phyloP scores from a whole-genome alignment of 2,329 filamentous ascomycete genomes.

The Neofusicoccum parvum region DNA sequence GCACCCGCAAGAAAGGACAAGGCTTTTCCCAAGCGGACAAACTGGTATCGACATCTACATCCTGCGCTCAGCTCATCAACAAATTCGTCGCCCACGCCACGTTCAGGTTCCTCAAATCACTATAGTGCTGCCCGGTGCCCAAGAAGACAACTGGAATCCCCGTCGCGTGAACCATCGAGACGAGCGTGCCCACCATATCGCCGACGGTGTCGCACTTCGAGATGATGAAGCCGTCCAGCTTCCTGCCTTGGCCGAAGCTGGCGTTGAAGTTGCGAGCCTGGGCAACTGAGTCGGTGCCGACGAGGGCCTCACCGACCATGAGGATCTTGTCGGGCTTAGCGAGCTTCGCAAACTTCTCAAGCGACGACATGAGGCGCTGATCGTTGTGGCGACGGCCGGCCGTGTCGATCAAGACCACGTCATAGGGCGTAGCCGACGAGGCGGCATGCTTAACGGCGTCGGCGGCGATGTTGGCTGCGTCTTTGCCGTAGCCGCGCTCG shows the following conservation, averaged over 20 bases:
- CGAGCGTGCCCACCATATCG: slow-evolving; percentile 96
- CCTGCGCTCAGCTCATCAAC: slow-evolving; percentile 54
- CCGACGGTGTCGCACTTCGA: slow-evolving; percentile 98
- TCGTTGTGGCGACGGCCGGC: slow-evolving; percentile 95
- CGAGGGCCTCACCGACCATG: slow-evolving; percentile 92
- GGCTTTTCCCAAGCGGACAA: not conserved
- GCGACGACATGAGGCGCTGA: slow-evolving; percentile 88
- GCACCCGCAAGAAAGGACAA: not conserved
- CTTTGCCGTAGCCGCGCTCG: slow-evolving; percentile 96
- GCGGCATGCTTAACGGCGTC: slow-evolving; percentile 81
- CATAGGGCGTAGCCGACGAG: slow-evolving; percentile 67
- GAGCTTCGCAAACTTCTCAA: slow-evolving; percentile 97
- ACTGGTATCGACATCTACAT: not conserved
- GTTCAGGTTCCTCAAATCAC: slow-evolving; percentile 64
- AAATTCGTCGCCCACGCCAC: slow-evolving; percentile 65
- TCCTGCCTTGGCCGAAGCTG: slow-evolving; percentile 78
- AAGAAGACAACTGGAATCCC: slow-evolving; percentile 95
- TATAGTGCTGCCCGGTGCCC: slow-evolving; percentile 70
- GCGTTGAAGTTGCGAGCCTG: slow-evolving; percentile 96
- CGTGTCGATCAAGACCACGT: slow-evolving; percentile 96
- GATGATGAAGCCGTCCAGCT: slow-evolving; percentile 95
- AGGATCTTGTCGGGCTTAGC: slow-evolving; percentile 97
- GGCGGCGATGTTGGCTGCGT: slow-evolving; percentile 91
- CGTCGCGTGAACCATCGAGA: slow-evolving; percentile 96
- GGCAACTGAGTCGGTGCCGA: slow-evolving; percentile 92